phyloP scores from a whole-genome alignment of 805 yeast species.

The Pichia cabralensis region DNA sequence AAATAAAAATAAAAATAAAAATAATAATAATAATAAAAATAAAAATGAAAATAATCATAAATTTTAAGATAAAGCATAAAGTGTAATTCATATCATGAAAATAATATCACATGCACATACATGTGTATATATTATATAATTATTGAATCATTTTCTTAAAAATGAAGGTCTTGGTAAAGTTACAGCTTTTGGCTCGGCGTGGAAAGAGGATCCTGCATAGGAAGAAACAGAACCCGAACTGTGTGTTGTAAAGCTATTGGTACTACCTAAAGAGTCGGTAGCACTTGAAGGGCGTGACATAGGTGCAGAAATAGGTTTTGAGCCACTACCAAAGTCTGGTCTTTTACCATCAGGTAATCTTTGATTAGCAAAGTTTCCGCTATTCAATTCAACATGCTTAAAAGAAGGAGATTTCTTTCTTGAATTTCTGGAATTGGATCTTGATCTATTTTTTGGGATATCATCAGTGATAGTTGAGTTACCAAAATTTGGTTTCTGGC shows the following conservation, averaged over 20 bases:
- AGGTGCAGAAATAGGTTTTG: constrained; percentile 6
- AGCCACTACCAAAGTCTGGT: constrained; percentile 10
- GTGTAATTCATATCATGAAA: too few species aligned
- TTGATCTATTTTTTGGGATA: constrained; percentile 9
- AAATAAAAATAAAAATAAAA: too few species aligned
- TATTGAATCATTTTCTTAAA: constrained; percentile 7
- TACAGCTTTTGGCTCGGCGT: constrained; percentile 45
- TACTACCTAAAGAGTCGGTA: constrained; percentile 1
- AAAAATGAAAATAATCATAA: too few species aligned
- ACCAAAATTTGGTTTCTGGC: constrained; percentile 10
- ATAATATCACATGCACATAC: too few species aligned
- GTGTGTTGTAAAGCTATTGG: constrained; percentile 9
- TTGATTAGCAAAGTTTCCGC: background rate
- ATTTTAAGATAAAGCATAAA: too few species aligned
- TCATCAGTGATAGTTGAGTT: background rate
- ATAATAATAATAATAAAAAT: too few species aligned
- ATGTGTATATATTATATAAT: background rate
- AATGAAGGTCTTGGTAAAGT: constrained; percentile 49
- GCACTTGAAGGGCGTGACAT: constrained; percentile 9
- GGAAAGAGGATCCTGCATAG: constrained; percentile 50
- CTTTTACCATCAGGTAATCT: constrained; percentile 11
- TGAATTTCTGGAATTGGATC: constrained; percentile 2
- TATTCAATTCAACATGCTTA: constrained; percentile 1
- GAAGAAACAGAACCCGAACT: constrained; percentile 10
- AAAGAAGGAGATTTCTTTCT: background rate